phyloP scores from a whole-genome alignment of 257 asterid species.

The Solanum okadae region DNA sequence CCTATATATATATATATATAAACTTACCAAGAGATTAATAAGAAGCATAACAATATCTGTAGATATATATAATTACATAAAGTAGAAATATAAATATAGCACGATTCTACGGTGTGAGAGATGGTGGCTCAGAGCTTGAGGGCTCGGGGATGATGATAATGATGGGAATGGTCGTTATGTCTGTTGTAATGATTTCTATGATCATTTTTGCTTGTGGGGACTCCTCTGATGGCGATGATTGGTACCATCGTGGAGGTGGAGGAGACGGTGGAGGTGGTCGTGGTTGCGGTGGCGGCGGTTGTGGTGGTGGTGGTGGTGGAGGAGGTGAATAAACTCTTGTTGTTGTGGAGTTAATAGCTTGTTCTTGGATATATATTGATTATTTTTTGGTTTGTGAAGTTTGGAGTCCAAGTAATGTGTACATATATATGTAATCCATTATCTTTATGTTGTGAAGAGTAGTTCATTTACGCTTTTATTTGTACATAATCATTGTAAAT shows the following conservation, averaged over 20 bases:
- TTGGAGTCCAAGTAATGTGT: neutral
- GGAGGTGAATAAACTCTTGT: neutral
- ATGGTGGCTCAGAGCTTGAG: neutral
- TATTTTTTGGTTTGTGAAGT: neutral
- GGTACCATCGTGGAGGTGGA: neutral
- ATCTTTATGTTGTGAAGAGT: neutral
- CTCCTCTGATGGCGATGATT: neutral
- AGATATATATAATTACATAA: neutral
- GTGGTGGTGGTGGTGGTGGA: neutral
- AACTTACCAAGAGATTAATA: neutral
- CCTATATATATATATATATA: neutral
- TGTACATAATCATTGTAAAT: too few relatives aligned
- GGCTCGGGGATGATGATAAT: neutral
- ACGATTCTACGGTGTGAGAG: neutral
- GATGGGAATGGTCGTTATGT: conserved; percentile 9
- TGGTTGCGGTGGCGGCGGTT: neutral
- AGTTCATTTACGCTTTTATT: neutral
- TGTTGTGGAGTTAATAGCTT: neutral
- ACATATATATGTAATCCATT: neutral
- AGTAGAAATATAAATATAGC: neutral
- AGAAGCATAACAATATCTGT: neutral
- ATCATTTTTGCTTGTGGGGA: conserved; percentile 8
- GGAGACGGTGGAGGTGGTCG: neutral
- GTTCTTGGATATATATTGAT: neutral
- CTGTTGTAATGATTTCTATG: conserved; percentile 5